Evolutionary conservation across 2,329 filamentous ascomycete genomes (phyloP).

Genomic region (Seiridium unicorne): DNA sequence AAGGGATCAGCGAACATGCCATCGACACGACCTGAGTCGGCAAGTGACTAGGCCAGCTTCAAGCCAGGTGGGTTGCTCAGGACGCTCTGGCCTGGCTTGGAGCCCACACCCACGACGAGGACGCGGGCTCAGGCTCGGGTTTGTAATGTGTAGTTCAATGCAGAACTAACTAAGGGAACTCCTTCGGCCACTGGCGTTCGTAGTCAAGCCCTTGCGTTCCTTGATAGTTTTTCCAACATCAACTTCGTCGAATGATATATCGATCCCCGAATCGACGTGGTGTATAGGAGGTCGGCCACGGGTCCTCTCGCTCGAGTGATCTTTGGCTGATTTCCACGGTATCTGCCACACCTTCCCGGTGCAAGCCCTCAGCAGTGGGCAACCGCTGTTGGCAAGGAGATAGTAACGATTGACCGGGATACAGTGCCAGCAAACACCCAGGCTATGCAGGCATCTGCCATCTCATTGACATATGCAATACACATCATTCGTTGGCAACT

Average conservation of each 20-base stretch:
- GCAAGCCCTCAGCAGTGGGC: conserved; percentile 44
- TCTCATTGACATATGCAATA: conserved; percentile 55
- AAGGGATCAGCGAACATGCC: conserved; percentile 43
- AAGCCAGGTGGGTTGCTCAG: conserved; percentile 47
- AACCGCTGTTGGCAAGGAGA: conserved; percentile 39
- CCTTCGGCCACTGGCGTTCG: neutral
- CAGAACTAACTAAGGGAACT: neutral
- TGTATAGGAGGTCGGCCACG: neutral
- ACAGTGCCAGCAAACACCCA: conserved; percentile 55
- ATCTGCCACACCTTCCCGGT: conserved; percentile 42
- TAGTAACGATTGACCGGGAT: conserved; percentile 53
- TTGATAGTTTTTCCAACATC: neutral
- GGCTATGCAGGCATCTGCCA: conserved; percentile 50
- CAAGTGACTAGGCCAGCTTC: conserved; percentile 36
- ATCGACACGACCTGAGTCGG: conserved; percentile 30
- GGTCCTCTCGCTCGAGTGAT: conserved; percentile 21
- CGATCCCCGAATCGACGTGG: neutral
- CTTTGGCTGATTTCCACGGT: conserved; percentile 37
- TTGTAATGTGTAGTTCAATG: no score
- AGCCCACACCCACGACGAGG: conserved; percentile 47
- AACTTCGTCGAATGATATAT: neutral
- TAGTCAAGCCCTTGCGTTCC: neutral
- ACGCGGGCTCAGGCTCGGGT: conserved; percentile 16
- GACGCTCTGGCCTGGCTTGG: conserved; percentile 47
- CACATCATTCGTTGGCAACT: conserved; percentile 56